These are phyloP conservation scores for Polychaeton citri DNA, from an alignment of 2,329 filamentous ascomycete genomes.

Conservation along the genomic window DNA sequence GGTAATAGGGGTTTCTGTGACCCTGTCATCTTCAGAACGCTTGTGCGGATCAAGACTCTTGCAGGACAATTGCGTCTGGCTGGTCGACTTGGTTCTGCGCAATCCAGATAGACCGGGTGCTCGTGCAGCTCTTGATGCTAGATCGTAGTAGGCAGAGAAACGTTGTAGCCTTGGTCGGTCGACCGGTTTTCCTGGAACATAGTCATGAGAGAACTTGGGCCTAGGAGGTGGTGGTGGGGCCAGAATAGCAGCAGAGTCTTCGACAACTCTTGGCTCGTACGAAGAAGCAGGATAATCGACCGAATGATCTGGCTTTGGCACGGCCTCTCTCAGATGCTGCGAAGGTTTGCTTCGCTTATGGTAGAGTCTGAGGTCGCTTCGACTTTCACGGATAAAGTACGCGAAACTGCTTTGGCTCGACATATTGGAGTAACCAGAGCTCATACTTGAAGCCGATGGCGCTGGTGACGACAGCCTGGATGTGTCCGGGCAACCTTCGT, in stretches of 20 bases:
- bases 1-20: neutral
- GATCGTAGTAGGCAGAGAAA: neutral
- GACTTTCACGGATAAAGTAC: slow-evolving; percentile 9
- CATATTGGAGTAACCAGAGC: neutral
- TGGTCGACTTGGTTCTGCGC: neutral
- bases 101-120: neutral
- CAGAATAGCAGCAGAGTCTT: slow-evolving; percentile 6
- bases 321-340: slow-evolving; percentile 12
- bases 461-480: neutral
- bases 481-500: no score
- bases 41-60: neutral
- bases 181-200: no score
- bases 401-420: slow-evolving; percentile 13
- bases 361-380: slow-evolving; percentile 13
- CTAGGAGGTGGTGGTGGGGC: no score
- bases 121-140: neutral
- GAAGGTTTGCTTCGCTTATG: slow-evolving; percentile 16
- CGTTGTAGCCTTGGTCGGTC: neutral
- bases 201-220: no score
- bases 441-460: neutral
- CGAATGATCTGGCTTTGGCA: slow-evolving; percentile 2
- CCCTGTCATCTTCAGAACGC: neutral
- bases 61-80: neutral
- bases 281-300: slow-evolving; percentile 11
- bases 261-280: slow-evolving; percentile 15